Conservation (phyloP, 495 filamentous ascomycete genomes). For the Daldinia vernicosa region DNA sequence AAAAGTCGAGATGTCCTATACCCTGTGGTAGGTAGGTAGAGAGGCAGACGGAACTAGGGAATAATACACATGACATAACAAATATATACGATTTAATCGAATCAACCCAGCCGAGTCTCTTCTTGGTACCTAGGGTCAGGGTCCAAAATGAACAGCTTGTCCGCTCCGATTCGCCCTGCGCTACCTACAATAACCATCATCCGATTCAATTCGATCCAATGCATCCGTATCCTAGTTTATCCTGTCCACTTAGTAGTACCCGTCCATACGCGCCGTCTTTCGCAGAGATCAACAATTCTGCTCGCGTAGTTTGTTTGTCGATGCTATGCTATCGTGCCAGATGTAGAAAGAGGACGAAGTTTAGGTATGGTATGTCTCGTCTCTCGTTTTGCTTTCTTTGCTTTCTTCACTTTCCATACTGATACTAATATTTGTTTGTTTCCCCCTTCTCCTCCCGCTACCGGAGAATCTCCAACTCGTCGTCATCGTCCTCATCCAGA, state of each 20-base stretch:
- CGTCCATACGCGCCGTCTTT: background rate
- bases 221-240: background rate
- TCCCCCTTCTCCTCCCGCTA: background rate
- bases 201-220: background rate
- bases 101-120: background rate
- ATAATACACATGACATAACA: conserved; percentile 1
- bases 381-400: background rate
- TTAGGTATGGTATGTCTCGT: background rate
- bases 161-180: background rate
- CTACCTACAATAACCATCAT: background rate
- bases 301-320: background rate
- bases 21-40: background rate
- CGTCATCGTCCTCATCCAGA: conserved; percentile 58
- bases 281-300: background rate
- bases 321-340: background rate
- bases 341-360: background rate
- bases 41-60: background rate
- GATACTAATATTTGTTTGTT: background rate
- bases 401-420: background rate
- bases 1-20: too few species aligned
- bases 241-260: background rate
- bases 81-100: background rate
- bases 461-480: conserved; percentile 48
- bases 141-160: background rate
- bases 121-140: background rate